These are phyloP conservation scores for Hymenoscyphus fraxineus DNA, from an alignment of 2,329 filamentous ascomycete species.

Conservation along the genomic window DNA sequence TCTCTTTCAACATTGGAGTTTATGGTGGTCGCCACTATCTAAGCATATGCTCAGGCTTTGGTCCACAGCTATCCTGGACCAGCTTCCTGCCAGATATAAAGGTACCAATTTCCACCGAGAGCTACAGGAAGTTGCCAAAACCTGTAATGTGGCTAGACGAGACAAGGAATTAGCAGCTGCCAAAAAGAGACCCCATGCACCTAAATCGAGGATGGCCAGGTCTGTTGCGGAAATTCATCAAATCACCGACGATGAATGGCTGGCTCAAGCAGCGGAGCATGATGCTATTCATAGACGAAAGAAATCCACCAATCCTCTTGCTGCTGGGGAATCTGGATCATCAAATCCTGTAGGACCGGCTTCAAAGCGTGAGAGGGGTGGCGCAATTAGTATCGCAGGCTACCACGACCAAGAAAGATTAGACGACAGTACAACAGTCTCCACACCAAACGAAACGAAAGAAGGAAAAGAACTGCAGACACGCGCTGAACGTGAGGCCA, in stretches of 20 bases:
- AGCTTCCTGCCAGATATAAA: constrained; percentile 3
- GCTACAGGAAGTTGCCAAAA: background rate
- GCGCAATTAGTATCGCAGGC: too few relatives aligned
- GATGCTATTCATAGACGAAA: background rate
- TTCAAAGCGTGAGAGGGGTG: background rate
- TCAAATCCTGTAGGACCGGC: background rate
- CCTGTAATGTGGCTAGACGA: background rate
- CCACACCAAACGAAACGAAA: too few relatives aligned
- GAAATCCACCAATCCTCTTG: background rate
- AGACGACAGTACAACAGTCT: background rate
- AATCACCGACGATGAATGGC: constrained; percentile 7
- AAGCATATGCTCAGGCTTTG: constrained; percentile 1
- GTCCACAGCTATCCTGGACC: background rate
- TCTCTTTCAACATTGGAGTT: constrained; percentile 2
- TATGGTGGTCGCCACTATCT: constrained; percentile 7
- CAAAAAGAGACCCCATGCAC: background rate
- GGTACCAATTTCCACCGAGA: background rate
- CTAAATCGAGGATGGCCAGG: background rate
- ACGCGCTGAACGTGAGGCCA: background rate
- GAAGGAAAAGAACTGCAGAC: background rate
- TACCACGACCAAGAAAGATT: background rate
- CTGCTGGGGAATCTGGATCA: background rate
- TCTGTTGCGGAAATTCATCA: background rate
- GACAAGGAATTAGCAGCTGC: constrained; percentile 5
- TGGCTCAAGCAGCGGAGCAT: constrained; percentile 7